phyloP scores from a whole-genome alignment of 2,329 filamentous ascomycete genomes.

The Aspergillus sp. region DNA sequence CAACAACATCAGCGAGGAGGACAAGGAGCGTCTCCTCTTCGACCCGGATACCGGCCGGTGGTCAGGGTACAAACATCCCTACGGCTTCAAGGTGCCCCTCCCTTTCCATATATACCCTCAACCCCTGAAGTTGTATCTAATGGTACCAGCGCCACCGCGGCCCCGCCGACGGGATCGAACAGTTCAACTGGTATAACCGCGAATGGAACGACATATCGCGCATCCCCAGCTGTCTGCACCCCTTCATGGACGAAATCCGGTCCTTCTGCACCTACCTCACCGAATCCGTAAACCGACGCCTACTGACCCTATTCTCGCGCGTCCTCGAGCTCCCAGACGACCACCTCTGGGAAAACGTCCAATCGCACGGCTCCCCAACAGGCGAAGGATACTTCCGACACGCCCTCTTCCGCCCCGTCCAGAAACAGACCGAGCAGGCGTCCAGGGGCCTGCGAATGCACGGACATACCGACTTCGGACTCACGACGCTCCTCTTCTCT shows the following conservation, averaged over 20 bases:
- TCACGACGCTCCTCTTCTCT: conserved; percentile 48
- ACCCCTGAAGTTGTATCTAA: no score
- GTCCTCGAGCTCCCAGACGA: conserved; percentile 48
- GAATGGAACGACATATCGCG: conserved; percentile 47
- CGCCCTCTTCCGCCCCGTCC: conserved; percentile 42
- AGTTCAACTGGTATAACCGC: conserved; percentile 55
- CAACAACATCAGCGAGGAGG: conserved; percentile 51
- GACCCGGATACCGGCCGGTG: conserved; percentile 50
- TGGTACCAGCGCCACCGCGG: conserved; percentile 42
- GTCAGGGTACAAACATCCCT: conserved; percentile 53
- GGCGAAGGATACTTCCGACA: conserved; percentile 51
- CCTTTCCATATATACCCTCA: no score
- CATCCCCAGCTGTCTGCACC: conserved; percentile 47
- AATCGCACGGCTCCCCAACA: conserved; percentile 44
- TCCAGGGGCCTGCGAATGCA: conserved; percentile 43
- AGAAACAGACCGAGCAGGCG: conserved; percentile 37
- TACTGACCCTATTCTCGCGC: conserved; percentile 43
- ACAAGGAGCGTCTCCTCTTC: conserved; percentile 51
- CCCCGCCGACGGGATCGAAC: conserved; percentile 51
- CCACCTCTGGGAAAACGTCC: conserved; percentile 47
- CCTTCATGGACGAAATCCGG: conserved; percentile 53
- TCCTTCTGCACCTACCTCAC: conserved; percentile 51
- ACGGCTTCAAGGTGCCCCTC: conserved; percentile 47
- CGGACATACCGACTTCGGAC: conserved; percentile 51
- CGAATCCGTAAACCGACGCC: conserved; percentile 48